phyloP scores from a whole-genome alignment of 2,329 filamentous ascomycete genomes.

The Aspergillus tubingensis region DNA sequence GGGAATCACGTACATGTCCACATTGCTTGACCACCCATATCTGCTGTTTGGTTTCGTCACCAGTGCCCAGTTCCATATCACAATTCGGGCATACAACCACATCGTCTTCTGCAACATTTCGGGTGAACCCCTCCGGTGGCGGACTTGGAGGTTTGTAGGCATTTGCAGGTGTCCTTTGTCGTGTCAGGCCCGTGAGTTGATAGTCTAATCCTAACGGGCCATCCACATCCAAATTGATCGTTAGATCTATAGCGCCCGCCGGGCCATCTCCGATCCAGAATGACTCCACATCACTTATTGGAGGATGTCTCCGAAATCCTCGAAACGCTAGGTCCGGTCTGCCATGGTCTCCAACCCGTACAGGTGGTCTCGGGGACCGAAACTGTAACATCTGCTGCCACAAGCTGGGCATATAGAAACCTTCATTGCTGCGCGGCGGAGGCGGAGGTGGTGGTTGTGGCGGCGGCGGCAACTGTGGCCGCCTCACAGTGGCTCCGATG shows the following conservation, averaged over 20 bases:
- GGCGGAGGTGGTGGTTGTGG: constrained; percentile 12
- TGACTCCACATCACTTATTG: constrained; percentile 17
- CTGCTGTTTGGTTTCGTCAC: constrained; percentile 71
- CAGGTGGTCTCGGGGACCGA: not conserved
- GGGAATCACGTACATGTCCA: constrained; percentile 71
- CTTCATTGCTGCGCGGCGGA: not conserved
- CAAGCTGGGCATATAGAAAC: constrained; percentile 1
- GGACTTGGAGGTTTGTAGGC: constrained; percentile 65
- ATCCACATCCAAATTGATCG: constrained; percentile 29
- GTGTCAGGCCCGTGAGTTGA: constrained; percentile 46
- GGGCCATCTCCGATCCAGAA: constrained; percentile 28
- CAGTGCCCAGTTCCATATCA: constrained; percentile 76
- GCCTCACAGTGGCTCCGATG: constrained; percentile 36
- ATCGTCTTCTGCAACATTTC: constrained; percentile 70
- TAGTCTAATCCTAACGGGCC: constrained; percentile 41
- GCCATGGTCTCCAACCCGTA: not conserved
- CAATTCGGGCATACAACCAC: constrained; percentile 84
- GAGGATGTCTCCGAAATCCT: not conserved
- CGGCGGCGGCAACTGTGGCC: constrained; percentile 15
- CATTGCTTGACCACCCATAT: constrained; percentile 92
- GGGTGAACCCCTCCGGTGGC: constrained; percentile 75
- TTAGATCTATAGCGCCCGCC: constrained; percentile 26
- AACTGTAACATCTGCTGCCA: constrained; percentile 17
- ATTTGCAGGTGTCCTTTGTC: constrained; percentile 25
- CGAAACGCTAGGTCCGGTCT: not conserved